Evolutionary conservation across 2,329 filamentous ascomycete genomes (phyloP).

Genomic region (Microthyrium microscopicum): DNA sequence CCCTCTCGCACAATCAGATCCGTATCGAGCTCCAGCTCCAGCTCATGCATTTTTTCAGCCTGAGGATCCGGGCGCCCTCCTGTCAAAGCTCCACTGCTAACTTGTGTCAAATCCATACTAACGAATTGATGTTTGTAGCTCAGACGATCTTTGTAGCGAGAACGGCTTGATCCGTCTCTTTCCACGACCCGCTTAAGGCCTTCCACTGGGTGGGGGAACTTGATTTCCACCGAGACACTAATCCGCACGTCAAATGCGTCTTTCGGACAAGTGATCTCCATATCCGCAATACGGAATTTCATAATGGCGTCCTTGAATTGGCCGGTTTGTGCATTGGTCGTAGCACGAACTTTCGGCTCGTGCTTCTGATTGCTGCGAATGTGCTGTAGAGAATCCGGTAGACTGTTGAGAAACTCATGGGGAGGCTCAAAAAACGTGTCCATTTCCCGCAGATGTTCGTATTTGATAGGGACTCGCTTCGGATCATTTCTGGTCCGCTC

Average conservation of each 20-base stretch:
- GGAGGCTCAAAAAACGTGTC: constrained; percentile 74
- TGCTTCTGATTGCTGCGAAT: constrained; percentile 37
- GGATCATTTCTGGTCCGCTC: constrained; percentile 31
- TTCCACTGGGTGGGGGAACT: constrained; percentile 46
- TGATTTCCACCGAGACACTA: constrained; percentile 88
- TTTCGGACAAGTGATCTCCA: constrained; percentile 70
- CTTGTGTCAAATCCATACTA: constrained; percentile 85
- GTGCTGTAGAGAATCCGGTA: constrained; percentile 36
- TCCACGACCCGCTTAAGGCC: constrained; percentile 30
- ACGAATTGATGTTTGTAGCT: constrained; percentile 81
- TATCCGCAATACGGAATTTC: constrained; percentile 72
- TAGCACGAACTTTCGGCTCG: constrained; percentile 33
- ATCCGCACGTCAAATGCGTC: constrained; percentile 78
- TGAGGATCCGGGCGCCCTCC: constrained; percentile 11
- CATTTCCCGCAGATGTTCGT: constrained; percentile 65
- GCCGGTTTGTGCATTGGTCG: constrained; percentile 55
- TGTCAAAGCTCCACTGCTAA: constrained; percentile 39
- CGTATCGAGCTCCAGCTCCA: constrained; percentile 62
- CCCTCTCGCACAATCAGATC: constrained; percentile 49
- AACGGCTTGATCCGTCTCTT: constrained; percentile 19
- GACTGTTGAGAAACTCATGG: constrained; percentile 17
- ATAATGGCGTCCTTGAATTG: constrained; percentile 68
- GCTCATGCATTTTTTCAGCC: constrained; percentile 54
- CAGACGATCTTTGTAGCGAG: constrained; percentile 71
- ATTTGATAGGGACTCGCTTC: constrained; percentile 49